Percentiles rank a stretch among this genome's conserved stretches.
Conservation (phyloP, 345 rosid genomes). For the Aquilaria yunnanensis region DNA sequence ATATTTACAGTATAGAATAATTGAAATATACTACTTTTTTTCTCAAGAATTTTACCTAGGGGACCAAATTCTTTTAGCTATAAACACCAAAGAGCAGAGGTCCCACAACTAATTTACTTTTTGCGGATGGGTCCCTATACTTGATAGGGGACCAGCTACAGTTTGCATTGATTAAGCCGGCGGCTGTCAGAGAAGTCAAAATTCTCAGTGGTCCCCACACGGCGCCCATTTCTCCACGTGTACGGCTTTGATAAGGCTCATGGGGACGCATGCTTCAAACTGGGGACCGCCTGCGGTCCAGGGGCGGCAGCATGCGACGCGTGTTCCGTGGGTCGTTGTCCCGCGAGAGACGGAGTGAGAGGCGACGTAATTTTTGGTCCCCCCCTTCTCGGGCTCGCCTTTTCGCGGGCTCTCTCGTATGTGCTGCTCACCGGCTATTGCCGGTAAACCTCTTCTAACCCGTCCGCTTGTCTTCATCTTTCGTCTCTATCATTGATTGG, state of each 20-base stretch:
- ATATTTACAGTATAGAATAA: constrained; percentile 37
- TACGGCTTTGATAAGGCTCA: constrained; percentile 31
- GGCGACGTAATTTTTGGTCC: constrained; percentile 46
- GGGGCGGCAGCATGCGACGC: constrained; percentile 19
- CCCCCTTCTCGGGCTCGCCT: constrained; percentile 7
- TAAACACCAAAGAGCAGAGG: too few relatives aligned
- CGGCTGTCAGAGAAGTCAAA: constrained; percentile 81
- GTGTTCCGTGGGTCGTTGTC: constrained; percentile 33
- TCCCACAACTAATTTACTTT: not conserved
- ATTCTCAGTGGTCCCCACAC: constrained; percentile 36
- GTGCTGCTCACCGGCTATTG: constrained; percentile 7
- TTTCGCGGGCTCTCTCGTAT: not conserved
- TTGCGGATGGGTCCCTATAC: not conserved
- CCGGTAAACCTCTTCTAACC: constrained; percentile 10
- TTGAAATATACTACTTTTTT: constrained; percentile 27
- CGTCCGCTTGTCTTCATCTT: too few relatives aligned
- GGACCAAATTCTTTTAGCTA: not conserved
- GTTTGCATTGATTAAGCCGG: constrained; percentile 58
- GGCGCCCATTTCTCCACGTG: constrained; percentile 33
- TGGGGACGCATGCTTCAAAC: constrained; percentile 32
- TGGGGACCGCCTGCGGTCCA: constrained; percentile 65
- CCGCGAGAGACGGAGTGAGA: constrained; percentile 41
- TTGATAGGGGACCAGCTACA: constrained; percentile 21
- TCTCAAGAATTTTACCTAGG: constrained; percentile 6
- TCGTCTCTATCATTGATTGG: too few relatives aligned